Evolutionary conservation across 2,329 filamentous ascomycete genomes (phyloP).

Genomic region (Phaeosphaeriaceae sp.): DNA sequence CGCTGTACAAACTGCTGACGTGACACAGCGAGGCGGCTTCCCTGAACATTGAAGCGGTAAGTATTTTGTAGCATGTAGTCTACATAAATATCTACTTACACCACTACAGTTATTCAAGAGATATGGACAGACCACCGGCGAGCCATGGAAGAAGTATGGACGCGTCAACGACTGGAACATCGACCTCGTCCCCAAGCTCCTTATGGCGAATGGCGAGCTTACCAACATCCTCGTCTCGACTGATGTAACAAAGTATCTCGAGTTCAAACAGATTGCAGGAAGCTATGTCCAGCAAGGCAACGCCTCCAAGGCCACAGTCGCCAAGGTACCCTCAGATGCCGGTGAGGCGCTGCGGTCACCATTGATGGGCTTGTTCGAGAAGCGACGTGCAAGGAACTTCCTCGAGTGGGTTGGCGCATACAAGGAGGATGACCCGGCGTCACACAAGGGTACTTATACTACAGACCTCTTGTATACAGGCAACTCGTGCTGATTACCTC

Average conservation of each 20-base stretch:
- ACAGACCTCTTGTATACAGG: not conserved
- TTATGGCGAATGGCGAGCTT: slow-evolving; percentile 98
- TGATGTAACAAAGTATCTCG: slow-evolving; percentile 66
- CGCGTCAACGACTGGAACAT: slow-evolving; percentile 99
- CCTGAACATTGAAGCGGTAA: slow-evolving; percentile 84
- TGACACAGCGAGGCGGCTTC: slow-evolving; percentile 83
- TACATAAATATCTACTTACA: slow-evolving; percentile 51
- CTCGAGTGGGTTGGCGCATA: slow-evolving; percentile 94
- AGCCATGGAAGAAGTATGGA: slow-evolving; percentile 98
- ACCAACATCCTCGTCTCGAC: slow-evolving; percentile 98
- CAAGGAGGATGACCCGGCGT: slow-evolving; percentile 78
- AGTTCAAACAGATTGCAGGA: slow-evolving; percentile 75
- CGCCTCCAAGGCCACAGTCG: slow-evolving; percentile 84
- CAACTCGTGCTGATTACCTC: slow-evolving; percentile 3
- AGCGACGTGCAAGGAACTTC: slow-evolving; percentile 95
- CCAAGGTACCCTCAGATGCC: slow-evolving; percentile 95
- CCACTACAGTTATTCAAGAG: slow-evolving; percentile 85
- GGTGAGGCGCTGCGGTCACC: slow-evolving; percentile 86
- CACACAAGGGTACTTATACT: slow-evolving; percentile 78
- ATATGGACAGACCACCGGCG: slow-evolving; percentile 83
- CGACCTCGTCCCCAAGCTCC: slow-evolving; percentile 95
- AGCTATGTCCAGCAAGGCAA: slow-evolving; percentile 93
- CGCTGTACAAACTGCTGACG: slow-evolving; percentile 29
- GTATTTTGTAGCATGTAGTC: slow-evolving; percentile 51
- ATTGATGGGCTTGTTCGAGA: slow-evolving; percentile 97